A percentile compares a stretch with the other conserved stretches of the same genome.
phyloP scores from a whole-genome alignment of 495 filamentous ascomycete genomes.

The Tuber magnatum region DNA sequence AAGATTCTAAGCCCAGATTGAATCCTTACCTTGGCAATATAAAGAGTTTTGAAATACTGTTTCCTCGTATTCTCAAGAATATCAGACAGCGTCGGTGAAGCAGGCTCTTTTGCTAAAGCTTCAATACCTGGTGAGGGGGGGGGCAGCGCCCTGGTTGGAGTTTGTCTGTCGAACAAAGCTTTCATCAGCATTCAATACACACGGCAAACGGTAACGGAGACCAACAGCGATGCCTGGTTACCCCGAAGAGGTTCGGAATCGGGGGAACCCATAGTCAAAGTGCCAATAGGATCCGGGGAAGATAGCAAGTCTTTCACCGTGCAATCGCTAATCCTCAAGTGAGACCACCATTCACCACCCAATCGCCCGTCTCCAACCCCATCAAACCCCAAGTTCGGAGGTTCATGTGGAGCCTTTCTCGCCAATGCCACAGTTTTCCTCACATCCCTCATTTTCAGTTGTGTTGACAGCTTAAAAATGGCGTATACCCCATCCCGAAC shows the following conservation, averaged over 20 bases:
- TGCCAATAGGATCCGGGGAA: constrained; percentile 11
- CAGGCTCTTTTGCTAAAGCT: constrained; percentile 17
- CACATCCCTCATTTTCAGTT: constrained; percentile 40
- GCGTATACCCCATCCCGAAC: constrained; percentile 33
- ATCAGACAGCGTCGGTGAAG: constrained; percentile 53
- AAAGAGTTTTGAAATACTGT: constrained; percentile 84
- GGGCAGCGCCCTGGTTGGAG: constrained; percentile 5
- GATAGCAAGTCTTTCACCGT: constrained; percentile 10
- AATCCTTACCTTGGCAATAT: constrained; percentile 66
- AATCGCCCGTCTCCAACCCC: constrained; percentile 12
- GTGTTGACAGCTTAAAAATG: constrained; percentile 36
- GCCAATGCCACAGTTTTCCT: constrained; percentile 29
- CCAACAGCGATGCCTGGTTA: not conserved
- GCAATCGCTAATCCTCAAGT: constrained; percentile 12
- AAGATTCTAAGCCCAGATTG: not conserved
- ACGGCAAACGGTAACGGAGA: not conserved
- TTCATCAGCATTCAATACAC: not conserved
- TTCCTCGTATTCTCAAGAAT: constrained; percentile 60
- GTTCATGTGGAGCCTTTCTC: constrained; percentile 17
- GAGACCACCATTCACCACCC: constrained; percentile 35
- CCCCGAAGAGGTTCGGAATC: constrained; percentile 7
- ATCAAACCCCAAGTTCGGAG: constrained; percentile 7
- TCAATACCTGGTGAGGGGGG: constrained; percentile 7
- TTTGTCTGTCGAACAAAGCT: constrained; percentile 1
- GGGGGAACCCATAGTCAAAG: constrained; percentile 26